A percentile compares a stretch with the other conserved stretches of the same genome.
These are phyloP conservation scores for Trematosphaeria pertusa DNA, from an alignment of 2,329 filamentous ascomycete species.

Conservation along the genomic window DNA sequence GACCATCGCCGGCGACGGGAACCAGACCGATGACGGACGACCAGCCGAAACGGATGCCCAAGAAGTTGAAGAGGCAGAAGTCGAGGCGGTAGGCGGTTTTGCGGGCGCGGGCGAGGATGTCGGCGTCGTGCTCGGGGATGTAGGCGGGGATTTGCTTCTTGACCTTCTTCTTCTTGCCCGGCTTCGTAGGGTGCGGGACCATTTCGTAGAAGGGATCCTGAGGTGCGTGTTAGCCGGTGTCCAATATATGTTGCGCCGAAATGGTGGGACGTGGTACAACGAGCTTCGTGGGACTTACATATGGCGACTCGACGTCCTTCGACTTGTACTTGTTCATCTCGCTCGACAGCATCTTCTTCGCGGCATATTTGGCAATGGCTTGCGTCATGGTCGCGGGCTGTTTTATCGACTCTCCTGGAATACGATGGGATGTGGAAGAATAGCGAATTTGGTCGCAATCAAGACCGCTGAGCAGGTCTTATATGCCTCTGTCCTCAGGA, in stretches of 20 bases:
- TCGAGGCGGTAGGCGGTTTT: slow-evolving; percentile 85
- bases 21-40: slow-evolving; percentile 83
- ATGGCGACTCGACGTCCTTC: slow-evolving; percentile 50
- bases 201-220: slow-evolving; percentile 92
- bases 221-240: slow-evolving; percentile 10
- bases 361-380: slow-evolving; percentile 56
- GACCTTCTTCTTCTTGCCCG: slow-evolving; percentile 79
- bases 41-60: slow-evolving; percentile 88
- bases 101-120: slow-evolving; percentile 85
- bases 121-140: slow-evolving; percentile 80
- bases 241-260: neutral
- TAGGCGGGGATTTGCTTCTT: slow-evolving; percentile 85
- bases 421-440: slow-evolving; percentile 10
- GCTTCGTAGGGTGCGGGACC: slow-evolving; percentile 74
- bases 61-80: slow-evolving; percentile 80
- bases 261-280: slow-evolving; percentile 3
- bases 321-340: slow-evolving; percentile 57
- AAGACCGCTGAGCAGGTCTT: slow-evolving; percentile 14
- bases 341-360: slow-evolving; percentile 56
- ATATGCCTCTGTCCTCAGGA: slow-evolving; percentile 24
- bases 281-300: slow-evolving; percentile 48
- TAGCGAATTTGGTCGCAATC: slow-evolving; percentile 5
- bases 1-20: slow-evolving; percentile 68
- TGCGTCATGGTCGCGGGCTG: slow-evolving; percentile 51
- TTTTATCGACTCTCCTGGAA: slow-evolving; percentile 11